Base-by-base conservation (phyloP, 1,284 basidiomycete species). In the Mycosarcoma maydis region DNA sequence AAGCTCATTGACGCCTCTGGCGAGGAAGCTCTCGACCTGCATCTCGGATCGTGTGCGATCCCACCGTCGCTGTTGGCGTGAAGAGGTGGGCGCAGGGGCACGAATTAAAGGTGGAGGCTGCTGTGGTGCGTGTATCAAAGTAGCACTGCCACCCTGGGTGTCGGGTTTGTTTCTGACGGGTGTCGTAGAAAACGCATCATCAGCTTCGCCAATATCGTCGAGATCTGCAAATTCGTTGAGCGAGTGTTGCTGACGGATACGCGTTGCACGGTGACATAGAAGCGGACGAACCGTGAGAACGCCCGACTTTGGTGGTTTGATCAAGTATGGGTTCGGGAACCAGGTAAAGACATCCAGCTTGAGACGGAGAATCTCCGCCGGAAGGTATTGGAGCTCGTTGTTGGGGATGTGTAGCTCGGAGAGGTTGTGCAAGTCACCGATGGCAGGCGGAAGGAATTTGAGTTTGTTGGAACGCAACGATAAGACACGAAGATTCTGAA, bases 391-490 rank as follows among this genome's bases (percentile, higher is more conserved):
- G 14, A 78, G 65, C 33, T 72, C 44, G 54, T 80, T 80, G 43
- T 66, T 66, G 23, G 71, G 69, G 11, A 80, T 49, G 36, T 76
- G 78, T 6, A 80, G 60, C 48, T 80, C 78, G 7, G 68, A 69
- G 34, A 80, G 58, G 33, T 73, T 72, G 32, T 53, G 62, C 27
- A 80, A 58, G 32, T 79, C 73, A 22, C 74, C 72, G 29, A 80
- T 79, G 32, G 77, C 77, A 4, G 74, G 55, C 0, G 78, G 78
- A 6, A 80, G 70, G 33, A 52, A 49, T 42, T 56, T 70, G 33
- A 80, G 69, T 22, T 69, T 70, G 64, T 80, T 80, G 37, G 73
- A 68, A 14, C 78, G 73, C n/a, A 80, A 47, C 11, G 76, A 76
- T n/a, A 80, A 65, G 34, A 79, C 77, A 34, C 71, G 64, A 10